Percentiles rank a stretch among this genome's conserved stretches.
Conservation (phyloP, 83 land plant species). For the Larix sibirica region DNA sequence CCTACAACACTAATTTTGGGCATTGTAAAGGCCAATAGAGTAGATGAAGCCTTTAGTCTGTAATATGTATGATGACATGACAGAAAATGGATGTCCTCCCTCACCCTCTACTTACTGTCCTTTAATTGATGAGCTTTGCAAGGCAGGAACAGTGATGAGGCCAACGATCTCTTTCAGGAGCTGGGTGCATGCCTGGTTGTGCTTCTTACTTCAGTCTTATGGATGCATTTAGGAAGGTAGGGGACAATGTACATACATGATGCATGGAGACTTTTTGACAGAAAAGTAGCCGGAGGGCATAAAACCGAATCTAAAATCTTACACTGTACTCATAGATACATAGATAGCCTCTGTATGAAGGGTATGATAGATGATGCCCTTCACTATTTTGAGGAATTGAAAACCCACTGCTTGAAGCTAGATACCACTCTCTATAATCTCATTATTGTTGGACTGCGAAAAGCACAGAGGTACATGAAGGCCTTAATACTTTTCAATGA, state of each 20-base stretch:
- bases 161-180: conserved; percentile 51
- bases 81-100: conserved; percentile 54
- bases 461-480: conserved; percentile 55
- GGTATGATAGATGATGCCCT: conserved; percentile 64
- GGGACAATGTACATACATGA: conserved; percentile 50
- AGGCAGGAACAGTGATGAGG: conserved; percentile 58
- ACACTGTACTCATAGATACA: conserved; percentile 58
- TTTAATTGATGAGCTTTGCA: conserved; percentile 65
- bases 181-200: conserved; percentile 61
- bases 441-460: conserved; percentile 68
- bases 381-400: conserved; percentile 61
- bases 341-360: conserved; percentile 49
- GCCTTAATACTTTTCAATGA: conserved; percentile 62
- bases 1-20: conserved; percentile 68
- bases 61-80: conserved; percentile 57
- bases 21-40: conserved; percentile 47
- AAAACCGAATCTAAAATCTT: conserved; percentile 64
- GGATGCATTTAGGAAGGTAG: conserved; percentile 55
- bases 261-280: conserved; percentile 34
- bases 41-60: conserved; percentile 45
- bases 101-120: conserved; percentile 76
- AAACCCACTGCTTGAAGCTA: conserved; percentile 45
- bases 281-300: conserved; percentile 56
- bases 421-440: conserved; percentile 64
- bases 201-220: conserved; percentile 64